Percentiles rank a stretch among this genome's conserved stretches.
Conservation (phyloP, 2,329 filamentous ascomycete species). For the Chaetothyriales sp. region DNA sequence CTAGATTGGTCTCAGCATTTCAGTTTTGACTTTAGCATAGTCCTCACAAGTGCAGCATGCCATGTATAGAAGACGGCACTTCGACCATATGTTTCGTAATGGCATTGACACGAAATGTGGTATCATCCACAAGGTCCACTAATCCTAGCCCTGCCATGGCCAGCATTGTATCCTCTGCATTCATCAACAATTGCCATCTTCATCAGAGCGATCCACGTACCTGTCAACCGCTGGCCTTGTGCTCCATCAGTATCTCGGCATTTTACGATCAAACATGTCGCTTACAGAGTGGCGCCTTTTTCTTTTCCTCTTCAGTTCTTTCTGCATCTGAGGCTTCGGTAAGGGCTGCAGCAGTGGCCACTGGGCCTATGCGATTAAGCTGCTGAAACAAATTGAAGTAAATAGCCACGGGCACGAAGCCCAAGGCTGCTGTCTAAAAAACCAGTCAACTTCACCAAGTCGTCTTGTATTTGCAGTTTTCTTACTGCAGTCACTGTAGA, state of each 20-base stretch:
- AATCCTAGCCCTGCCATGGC: constrained; percentile 26
- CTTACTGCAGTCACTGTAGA: constrained; percentile 21
- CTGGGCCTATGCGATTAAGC: constrained; percentile 18
- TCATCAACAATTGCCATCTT: constrained; percentile 1
- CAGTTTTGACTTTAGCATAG: not conserved
- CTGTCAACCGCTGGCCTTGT: constrained; percentile 16
- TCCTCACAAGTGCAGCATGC: constrained; percentile 25
- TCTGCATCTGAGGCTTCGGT: constrained; percentile 16
- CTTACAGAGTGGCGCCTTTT: constrained; percentile 19
- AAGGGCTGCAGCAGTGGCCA: constrained; percentile 21
- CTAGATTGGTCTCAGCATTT: constrained; percentile 8
- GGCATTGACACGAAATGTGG: constrained; percentile 22
- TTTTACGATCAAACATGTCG: not conserved
- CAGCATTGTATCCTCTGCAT: constrained; percentile 25
- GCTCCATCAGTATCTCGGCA: not conserved
- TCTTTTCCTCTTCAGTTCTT: constrained; percentile 8
- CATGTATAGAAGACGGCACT: constrained; percentile 25
- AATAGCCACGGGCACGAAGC: constrained; percentile 26
- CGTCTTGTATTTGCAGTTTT: not conserved
- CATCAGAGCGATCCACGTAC: constrained; percentile 9
- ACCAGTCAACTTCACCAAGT: not conserved
- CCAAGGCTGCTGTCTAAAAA: constrained; percentile 23
- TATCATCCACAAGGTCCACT: constrained; percentile 23
- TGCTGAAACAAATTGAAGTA: constrained; percentile 24
- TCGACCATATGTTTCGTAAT: constrained; percentile 24